Evolutionary conservation across 257 asterid genomes (phyloP), one percentile per base, ranked within the genome.

Genomic region (Nicotiana attenuata): DNA sequence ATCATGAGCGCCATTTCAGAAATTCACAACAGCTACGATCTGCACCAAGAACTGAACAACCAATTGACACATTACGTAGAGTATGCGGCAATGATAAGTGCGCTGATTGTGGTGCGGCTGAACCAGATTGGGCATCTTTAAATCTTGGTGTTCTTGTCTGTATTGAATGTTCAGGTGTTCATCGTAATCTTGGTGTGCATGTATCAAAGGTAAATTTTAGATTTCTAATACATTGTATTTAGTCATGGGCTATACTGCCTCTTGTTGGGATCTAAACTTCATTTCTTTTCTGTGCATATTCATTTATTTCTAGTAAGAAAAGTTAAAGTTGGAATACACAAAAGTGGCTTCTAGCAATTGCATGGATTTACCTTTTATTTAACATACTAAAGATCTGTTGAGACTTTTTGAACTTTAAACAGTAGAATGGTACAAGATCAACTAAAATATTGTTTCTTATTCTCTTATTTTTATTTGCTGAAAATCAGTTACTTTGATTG

Each of bases 101-200:
- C 82, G 94, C 99, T 50, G 99, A 97, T 86, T 97, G 99, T 87
- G 97, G 98, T 88, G 95, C 99, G 47, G 65, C 91, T 29, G 99
- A 94, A 79, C 99, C 99, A 14, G 99, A 97, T 85, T 97, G 99
- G 99, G 98, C 99, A 73, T 94, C 99, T 65, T 86, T 97, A 85
- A 97, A 97, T 92, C 88, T 97, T 16, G 99, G 98, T 5, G 97
- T 97, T 83, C 98, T 97, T 80, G 92, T 94, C 83, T 97, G 99
- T 89, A 97, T 97, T 10, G 99, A 97, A 85, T 97, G 99, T 90
- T 97, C 99, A 1, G 99, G 99, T 26, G 99, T 97, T 84, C 99
- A 97, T 85, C 98, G 99, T 67, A 97, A 97, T 85, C 98, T 97
- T 81, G 99, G 99, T 35, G 99, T 94, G 84, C 99, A 97, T 89